A percentile compares a stretch with the other conserved stretches of the same genome.
Evolutionary conservation across 805 yeast species (phyloP).

Genomic region (Candida gorgasii): DNA sequence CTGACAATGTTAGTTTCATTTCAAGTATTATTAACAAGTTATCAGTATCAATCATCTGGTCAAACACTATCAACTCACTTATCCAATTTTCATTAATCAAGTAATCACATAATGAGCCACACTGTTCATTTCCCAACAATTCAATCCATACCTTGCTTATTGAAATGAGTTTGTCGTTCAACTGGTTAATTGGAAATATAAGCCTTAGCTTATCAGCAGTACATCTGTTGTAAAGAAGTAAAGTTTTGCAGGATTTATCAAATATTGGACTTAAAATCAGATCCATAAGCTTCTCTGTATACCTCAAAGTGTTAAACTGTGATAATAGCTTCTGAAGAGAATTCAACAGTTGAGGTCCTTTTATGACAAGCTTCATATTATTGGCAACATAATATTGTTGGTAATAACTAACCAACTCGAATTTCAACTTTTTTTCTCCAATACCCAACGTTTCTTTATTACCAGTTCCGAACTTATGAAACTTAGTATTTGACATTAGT

Average conservation of each 20-base stretch:
- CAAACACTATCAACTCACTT: constrained; percentile 42
- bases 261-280: not conserved
- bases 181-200: constrained; percentile 37
- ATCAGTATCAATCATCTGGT: constrained; percentile 39
- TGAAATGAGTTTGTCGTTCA: constrained; percentile 12
- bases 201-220: constrained; percentile 6
- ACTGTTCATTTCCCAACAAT: constrained; percentile 63
- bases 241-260: constrained; percentile 17
- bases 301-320: constrained; percentile 44
- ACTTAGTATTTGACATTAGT: constrained; percentile 52
- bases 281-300: constrained; percentile 15
- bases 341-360: constrained; percentile 68
- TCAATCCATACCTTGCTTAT: constrained; percentile 49
- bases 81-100: constrained; percentile 33
- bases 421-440: constrained; percentile 29
- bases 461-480: constrained; percentile 68
- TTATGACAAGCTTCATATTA: constrained; percentile 58
- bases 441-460: constrained; percentile 49
- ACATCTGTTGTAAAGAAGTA: constrained; percentile 21
- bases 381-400: constrained; percentile 42
- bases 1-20: constrained; percentile 47
- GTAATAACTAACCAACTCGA: constrained; percentile 44
- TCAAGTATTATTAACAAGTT: constrained; percentile 48
- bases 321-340: constrained; percentile 50
- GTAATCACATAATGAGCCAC: constrained; percentile 47